These are phyloP conservation scores for Lactarius evosmus DNA, from an alignment of 768 basidiomycete species.

Conservation along the genomic window DNA sequence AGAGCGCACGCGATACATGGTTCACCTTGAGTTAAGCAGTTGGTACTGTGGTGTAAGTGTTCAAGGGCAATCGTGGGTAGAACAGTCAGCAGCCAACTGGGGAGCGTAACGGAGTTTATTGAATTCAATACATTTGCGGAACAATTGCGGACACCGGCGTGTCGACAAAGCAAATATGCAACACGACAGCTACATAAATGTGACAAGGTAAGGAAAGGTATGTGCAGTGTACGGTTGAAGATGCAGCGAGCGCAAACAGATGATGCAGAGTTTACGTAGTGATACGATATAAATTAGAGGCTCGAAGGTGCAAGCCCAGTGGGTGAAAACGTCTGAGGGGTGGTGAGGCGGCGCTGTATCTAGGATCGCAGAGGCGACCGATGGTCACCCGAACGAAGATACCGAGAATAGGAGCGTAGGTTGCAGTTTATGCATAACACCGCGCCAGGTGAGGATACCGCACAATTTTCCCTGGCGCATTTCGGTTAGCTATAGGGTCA, in stretches of 20 bases:
- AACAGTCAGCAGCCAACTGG: neutral
- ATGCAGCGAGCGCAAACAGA: conserved; percentile 25
- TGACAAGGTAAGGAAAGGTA: conserved; percentile 23
- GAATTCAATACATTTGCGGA: conserved; percentile 23
- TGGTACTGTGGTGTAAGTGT: neutral
- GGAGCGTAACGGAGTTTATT: neutral
- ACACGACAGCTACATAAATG: conserved; percentile 27
- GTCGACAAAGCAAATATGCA: conserved; percentile 23
- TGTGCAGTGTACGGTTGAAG: conserved; percentile 16
- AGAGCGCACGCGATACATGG: conserved; percentile 22
- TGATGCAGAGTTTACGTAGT: conserved; percentile 24
- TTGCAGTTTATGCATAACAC: neutral
- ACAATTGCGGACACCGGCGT: conserved; percentile 13
- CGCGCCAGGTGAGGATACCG: neutral
- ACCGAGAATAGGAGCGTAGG: neutral
- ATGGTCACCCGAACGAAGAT: neutral
- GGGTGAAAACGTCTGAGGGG: conserved; percentile 4
- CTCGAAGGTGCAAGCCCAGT: conserved; percentile 4
- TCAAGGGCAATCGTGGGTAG: neutral
- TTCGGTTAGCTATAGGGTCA: neutral
- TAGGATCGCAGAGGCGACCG: neutral
- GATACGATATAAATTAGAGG: conserved; percentile 26
- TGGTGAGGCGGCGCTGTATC: conserved; percentile 9
- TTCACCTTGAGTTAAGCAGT: neutral
- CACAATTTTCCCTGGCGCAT: neutral